Percentiles rank a stretch among this genome's conserved stretches.
Evolutionary conservation across 2,329 filamentous ascomycete genomes (phyloP).

Genomic region (Pseudogymnoascus sp.): DNA sequence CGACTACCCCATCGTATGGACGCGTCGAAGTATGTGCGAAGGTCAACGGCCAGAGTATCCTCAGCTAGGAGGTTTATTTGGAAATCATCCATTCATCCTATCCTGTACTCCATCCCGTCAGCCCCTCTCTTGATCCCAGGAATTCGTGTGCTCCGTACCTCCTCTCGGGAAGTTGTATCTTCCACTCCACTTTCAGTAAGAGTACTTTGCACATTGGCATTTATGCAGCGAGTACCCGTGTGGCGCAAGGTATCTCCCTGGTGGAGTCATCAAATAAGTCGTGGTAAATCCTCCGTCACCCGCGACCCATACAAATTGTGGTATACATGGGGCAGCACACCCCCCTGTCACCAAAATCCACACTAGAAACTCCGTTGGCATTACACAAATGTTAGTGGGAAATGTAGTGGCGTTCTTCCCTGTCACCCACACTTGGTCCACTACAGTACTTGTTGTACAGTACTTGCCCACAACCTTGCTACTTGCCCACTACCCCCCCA

Average conservation of each 20-base stretch:
- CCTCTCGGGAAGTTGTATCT: neutral
- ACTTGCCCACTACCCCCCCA: conserved; percentile 1
- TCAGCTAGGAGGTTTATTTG: neutral
- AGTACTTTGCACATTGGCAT: neutral
- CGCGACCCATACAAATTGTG: neutral
- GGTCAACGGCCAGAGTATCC: neutral
- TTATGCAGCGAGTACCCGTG: neutral
- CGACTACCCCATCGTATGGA: neutral
- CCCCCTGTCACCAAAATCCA: neutral
- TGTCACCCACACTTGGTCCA: neutral
- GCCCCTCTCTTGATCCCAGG: conserved; percentile 4
- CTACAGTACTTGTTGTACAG: neutral
- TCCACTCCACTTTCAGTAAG: neutral
- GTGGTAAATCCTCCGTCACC: neutral
- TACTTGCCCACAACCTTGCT: neutral
- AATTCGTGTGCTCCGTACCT: neutral
- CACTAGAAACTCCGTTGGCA: conserved; percentile 4
- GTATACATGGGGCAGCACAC: neutral
- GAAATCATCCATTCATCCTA: conserved; percentile 3
- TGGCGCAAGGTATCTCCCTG: neutral
- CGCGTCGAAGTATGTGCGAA: neutral
- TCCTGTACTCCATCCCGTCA: neutral
- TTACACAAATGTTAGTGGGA: neutral
- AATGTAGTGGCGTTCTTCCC: neutral
- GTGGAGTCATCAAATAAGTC: conserved; percentile 5